Evolutionary conservation across 768 basidiomycete genomes (phyloP), one percentile per base, ranked within the genome.

Genomic region (Lactifluus subvellereus): DNA sequence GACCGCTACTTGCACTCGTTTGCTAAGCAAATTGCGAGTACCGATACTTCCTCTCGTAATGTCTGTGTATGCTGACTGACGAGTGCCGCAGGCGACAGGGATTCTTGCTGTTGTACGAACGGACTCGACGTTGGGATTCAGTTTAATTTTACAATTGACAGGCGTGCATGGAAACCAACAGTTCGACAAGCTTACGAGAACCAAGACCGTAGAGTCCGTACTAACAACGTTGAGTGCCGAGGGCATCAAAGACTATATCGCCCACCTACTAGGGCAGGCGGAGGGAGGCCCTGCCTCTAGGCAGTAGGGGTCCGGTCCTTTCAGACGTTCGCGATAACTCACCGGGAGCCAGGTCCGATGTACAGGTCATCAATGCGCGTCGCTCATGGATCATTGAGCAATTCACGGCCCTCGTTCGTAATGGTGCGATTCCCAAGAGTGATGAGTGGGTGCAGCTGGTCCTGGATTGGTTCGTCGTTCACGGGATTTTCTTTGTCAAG

Each of bases 1-100:
- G 95, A 98, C 73, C 83, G 94, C 55, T 89, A 94, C 71, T 76
- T 98, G 51, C 91, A 96, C 77, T 94, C 92, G 74, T 87, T 88
- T 18, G 92, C 96, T 2, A 82, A 82, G 61, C 85, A 91, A 73
- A 86, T 92, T 71, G 96, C 90, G 68, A 49, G 87, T 73, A 51
- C 45, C 33, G 54, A 30, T 57, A 60, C 48, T 56, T 43, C 54
- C 32, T 32, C 33, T 32, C 51, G 45, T 37, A 10, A 48, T 60
- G 54, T 30, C 50, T 22, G 14, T 57, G 40, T 22, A 37, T 59
- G 38, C 49, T 11, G 3, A 49, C 35, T 50, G 49, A 60, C 35
- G 14, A 48, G 13, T 30, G 30, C 27, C 33, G 58, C 65, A 94
- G 91, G 89, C 85, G 6, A 80, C 82, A 37, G 84, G 87, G 68